Evolutionary conservation across 1,284 basidiomycete species (phyloP).

Genomic region (Sphaerobolus stellatus): DNA sequence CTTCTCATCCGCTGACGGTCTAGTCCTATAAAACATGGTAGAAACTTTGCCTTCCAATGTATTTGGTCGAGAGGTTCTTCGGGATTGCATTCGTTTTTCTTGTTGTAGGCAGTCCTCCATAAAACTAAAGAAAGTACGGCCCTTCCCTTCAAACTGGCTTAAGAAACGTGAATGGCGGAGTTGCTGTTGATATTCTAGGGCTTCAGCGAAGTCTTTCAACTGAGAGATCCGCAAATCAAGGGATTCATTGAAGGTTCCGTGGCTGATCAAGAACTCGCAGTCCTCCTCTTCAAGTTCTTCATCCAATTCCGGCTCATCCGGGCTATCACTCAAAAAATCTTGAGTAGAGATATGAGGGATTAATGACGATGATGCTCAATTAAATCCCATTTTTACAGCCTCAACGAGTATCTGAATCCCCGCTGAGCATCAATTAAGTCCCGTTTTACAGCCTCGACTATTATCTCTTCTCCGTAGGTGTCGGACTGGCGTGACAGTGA

Average conservation of each 20-base stretch:
- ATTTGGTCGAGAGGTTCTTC: background rate
- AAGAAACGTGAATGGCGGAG: background rate
- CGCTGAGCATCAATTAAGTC: too few species aligned
- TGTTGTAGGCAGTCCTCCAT: conserved; percentile 3
- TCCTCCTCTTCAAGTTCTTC: background rate
- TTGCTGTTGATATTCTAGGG: background rate
- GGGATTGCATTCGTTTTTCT: conserved; percentile 4
- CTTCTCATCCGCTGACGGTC: too few species aligned
- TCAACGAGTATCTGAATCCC: too few species aligned
- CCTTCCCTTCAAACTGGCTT: background rate
- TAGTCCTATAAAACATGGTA: conserved; percentile 10
- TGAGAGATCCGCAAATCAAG: background rate
- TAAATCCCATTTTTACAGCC: too few species aligned
- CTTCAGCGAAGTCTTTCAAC: background rate
- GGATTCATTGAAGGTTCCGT: background rate
- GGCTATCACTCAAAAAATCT: too few species aligned
- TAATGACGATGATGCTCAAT: too few species aligned
- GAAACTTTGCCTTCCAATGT: conserved; percentile 2
- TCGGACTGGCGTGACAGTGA: too few species aligned
- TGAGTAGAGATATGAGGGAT: too few species aligned
- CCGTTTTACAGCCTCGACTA: too few species aligned
- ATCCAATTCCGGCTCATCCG: too few species aligned
- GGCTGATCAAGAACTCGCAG: background rate
- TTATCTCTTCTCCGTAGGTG: too few species aligned
- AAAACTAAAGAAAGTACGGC: background rate